Base-by-base conservation (phyloP, 352 stramenopile species). In the Phytophthora ramorum region DNA sequence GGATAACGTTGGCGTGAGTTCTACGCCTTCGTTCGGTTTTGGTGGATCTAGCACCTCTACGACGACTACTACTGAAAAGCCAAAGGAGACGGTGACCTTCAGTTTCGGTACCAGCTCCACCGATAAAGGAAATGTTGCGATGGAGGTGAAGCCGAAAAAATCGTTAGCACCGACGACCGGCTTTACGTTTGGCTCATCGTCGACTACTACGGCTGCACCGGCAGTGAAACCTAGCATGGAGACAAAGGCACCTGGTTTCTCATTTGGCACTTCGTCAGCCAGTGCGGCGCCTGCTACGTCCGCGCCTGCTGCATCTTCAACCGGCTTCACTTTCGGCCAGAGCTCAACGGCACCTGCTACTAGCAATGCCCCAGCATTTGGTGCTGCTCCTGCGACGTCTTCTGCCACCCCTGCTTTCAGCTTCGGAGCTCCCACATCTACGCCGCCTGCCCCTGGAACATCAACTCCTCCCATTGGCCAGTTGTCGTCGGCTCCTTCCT, bases 161-260 rank as follows among this genome's bases (percentile, higher is more conserved):
- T 19, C 51, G 12, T 43, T 63, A n/a, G n/a, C 61, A 0, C 40
- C 41, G 13, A 78, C 65, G 51, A 66, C 75, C 46, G 63, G 63
- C 3, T 85, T 86, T 53, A 66, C 80, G 1, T 88, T 89, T 20
- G 78, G 76, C 45, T 61, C 75, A 3, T 64, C 74, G 17, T 62
- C 72, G 9, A 28, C 49, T 17, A 46, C 55, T 47, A 37, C 63
- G 17, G 60, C 67, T 53, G 56, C 48, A 32, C 35, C 46, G n/a
- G 48, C 50, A 16, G 40, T 54, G 12, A 77, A 76, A 38, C 38
- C 69, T 14, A 70, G 32, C 10, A 32, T 66, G 17, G 60, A 71
- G 22, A 43, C 49, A 3, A 70, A 77, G 45, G 51, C 63, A 17
- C 41, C 72, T 51, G 46, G 62, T 7, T 66, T 72, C n/a, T 71